Conservation (phyloP, 2,329 filamentous ascomycete species). For the Thielaviopsis musarum region DNA sequence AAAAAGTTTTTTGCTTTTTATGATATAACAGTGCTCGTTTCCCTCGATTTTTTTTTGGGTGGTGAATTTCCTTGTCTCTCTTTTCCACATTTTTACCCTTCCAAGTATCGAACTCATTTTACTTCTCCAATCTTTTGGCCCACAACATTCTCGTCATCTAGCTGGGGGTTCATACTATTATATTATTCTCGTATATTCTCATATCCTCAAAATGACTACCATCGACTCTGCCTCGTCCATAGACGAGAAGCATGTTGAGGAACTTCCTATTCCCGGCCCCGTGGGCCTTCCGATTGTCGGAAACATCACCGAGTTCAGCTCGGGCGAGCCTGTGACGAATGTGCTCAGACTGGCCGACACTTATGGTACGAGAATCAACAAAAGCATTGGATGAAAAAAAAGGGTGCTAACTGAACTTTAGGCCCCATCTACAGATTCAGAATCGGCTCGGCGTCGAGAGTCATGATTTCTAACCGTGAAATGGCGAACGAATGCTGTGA, state of each 20-base stretch:
- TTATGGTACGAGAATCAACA: conserved; percentile 34
- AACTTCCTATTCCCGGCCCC: conserved; percentile 42
- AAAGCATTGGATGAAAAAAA: background rate
- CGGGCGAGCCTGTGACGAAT: conserved; percentile 37
- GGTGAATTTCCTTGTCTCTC: background rate
- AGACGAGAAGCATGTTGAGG: conserved; percentile 14
- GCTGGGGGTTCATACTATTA: no score
- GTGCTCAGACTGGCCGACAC: conserved; percentile 41
- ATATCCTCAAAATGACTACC: no score
- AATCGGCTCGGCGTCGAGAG: conserved; percentile 28
- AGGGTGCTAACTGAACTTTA: conserved; percentile 16
- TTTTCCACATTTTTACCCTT: background rate
- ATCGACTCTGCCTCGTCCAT: no score
- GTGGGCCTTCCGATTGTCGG: conserved; percentile 47
- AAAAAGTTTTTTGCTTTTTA: no score
- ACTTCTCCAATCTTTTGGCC: no score
- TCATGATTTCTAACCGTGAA: conserved; percentile 35
- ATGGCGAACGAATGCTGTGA: conserved; percentile 48
- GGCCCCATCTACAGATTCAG: conserved; percentile 44
- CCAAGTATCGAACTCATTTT: background rate
- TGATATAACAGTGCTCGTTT: no score
- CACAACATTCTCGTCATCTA: background rate
- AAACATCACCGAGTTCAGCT: conserved; percentile 46
- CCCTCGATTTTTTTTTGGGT: no score
- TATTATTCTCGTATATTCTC: no score